Evolutionary conservation across 805 yeast species (phyloP), one percentile per base, ranked within the genome.

Genomic region (Yarrowia sp.): DNA sequence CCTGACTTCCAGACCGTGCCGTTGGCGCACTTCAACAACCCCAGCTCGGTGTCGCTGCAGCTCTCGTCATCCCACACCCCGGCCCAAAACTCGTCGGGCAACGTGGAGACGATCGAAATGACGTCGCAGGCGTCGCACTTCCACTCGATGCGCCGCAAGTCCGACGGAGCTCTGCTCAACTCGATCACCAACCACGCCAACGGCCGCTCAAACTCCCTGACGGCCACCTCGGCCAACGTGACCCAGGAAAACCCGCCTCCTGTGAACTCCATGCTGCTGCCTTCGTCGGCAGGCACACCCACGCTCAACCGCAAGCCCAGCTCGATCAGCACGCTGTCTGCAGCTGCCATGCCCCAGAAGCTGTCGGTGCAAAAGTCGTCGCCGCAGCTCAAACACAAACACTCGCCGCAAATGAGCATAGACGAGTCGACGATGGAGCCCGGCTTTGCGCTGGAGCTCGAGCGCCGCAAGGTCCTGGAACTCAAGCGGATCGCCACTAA

Each of bases 401-500:
- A 40, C 47, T 40, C 47, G 34, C 20, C 50, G 8, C 17, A 12
- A 8, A 17, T 58, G 33, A 43, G 49, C 9, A 33, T 58, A 17
- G 63, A 55, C 40, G 49, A 40, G 33, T 7, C 33, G 10, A 42
- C n/a, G 8, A 33, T 58, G 64, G 49, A 46, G 43, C 55, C 55
- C 3, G 55, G 39, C 3, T 43, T 47, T 15, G 55, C 55, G 3
- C 55, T 61, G 20, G 66, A 61, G 46, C 44, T 61, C 20, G 66
- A 61, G 38, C 34, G 46, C 3, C 66, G 55, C 20, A 61, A 61
- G n/a, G 66, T 61, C 4, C 6, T 47, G 38, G 66, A 61, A 38
- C 66, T 61, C 33, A 61, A 61, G 24, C 66, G 66, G 15, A 61
- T 61, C 13, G 66, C 55, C 15, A 61, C 66, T 10, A 46, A 46